phyloP scores from a whole-genome alignment of 139 green algal genomes.

The Desmodesmus armatus region DNA sequence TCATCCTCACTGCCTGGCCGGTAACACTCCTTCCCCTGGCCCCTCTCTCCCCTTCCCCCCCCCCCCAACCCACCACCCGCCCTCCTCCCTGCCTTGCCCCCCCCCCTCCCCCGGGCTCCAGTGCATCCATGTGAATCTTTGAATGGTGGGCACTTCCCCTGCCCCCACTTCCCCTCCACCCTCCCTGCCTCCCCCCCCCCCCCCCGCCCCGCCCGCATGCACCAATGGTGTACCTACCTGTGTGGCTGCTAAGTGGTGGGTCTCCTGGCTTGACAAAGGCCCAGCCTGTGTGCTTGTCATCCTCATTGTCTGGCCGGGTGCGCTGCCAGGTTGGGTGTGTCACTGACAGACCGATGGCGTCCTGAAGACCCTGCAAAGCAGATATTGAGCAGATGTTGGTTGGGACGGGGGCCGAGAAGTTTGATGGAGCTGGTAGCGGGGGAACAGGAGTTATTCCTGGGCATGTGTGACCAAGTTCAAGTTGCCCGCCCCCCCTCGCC shows the following conservation, averaged over 20 bases:
- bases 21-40: too few relatives aligned
- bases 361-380: constrained; percentile 75
- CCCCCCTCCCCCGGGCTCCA: neutral
- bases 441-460: neutral
- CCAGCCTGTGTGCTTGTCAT: constrained; percentile 94
- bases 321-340: constrained; percentile 89
- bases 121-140: neutral
- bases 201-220: too few relatives aligned
- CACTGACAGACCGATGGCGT: constrained; percentile 87
- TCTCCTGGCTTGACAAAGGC: constrained; percentile 73
- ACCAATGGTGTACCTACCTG: constrained; percentile 55
- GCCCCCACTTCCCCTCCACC: neutral
- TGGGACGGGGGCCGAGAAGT: neutral
- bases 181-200: neutral
- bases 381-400: neutral
- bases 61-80: neutral
- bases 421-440: neutral
- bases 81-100: neutral
- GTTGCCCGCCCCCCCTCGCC: too few relatives aligned
- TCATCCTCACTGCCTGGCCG: too few relatives aligned
- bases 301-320: constrained; percentile 77
- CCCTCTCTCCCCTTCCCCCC: too few relatives aligned
- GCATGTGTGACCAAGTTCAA: neutral
- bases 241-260: constrained; percentile 58
- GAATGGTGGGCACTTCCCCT: neutral